phyloP scores from a whole-genome alignment of 139 green algal species.

The Diplosphaera chodatii region DNA sequence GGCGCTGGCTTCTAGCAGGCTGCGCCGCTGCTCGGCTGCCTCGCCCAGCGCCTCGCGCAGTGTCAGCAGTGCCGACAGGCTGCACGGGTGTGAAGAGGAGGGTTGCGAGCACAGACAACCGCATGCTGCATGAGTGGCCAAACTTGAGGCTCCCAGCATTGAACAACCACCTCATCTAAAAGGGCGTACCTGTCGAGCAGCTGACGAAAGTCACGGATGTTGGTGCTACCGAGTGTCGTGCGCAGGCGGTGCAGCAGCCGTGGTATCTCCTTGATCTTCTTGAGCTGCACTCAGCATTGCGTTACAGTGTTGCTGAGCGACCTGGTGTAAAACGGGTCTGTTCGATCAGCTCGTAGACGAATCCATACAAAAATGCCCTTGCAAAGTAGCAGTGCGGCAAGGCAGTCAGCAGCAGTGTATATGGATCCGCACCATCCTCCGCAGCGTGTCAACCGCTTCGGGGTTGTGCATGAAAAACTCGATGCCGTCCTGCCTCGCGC shows the following conservation, averaged over 20 bases:
- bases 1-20: background rate
- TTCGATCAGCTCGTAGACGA: no score
- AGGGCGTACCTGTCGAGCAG: constrained; percentile 33
- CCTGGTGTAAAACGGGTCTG: no score
- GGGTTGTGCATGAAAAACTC: constrained; percentile 44
- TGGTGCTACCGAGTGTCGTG: constrained; percentile 29
- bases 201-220: constrained; percentile 38
- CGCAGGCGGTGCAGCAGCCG: constrained; percentile 41
- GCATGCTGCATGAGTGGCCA: no score
- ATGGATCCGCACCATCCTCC: background rate
- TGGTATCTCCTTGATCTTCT: constrained; percentile 52
- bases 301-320: no score
- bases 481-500: constrained; percentile 45
- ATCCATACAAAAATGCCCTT: no score
- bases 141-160: no score
- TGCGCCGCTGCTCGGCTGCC: background rate
- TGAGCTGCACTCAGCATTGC: constrained; percentile 5
- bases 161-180: no score
- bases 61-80: constrained; percentile 24
- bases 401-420: no score
- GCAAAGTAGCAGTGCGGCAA: no score
- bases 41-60: background rate
- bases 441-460: constrained; percentile 29
- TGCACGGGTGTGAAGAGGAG: no score
- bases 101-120: no score